Evolutionary conservation across 495 filamentous ascomycete genomes (phyloP), one percentile per base, ranked within the genome.

Genomic region (Lepidopterella palustris): DNA sequence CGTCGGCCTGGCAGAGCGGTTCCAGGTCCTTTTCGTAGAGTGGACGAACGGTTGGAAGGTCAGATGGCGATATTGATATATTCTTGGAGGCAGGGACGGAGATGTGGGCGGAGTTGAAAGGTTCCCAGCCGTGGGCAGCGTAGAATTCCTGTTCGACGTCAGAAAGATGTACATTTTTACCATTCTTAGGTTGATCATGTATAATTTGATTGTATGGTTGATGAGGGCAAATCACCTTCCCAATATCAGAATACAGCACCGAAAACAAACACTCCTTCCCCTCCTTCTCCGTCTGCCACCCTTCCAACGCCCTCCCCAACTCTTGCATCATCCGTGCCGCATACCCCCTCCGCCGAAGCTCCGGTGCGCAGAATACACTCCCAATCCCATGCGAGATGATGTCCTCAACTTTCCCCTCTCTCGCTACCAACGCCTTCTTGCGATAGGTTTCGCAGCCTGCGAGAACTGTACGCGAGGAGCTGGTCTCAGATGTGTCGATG

Each of bases 241-340:
- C 93, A 66, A 98, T 96, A 71, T 98, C 93, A 9, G 92, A 97
- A 73, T 86, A 98, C 29, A 98, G 73, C 24, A 92, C 82, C 8
- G 86, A 86, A 68, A 88, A 90, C 20, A 83, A 58, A 13, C 72
- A 71, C 23, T 70, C 70, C 53, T 71, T 66, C 18, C 72, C 69
- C 5, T 76, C 77, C n/a, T n/a, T n/a, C n/a, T n/a, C 32, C 45
- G 66, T 66, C 57, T 82, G 75, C 78, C 78, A 82, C 13, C 65
- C 78, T 66, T 80, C 73, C 47, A 85, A 71, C 63, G 72, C 78
- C 62, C 62, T 74, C 54, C 74, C 82, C n/a, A 84, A 53, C 63
- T 84, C 82, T 47, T 77, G 73, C 62, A 88, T 74, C 84, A 89
- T 84, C 42, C 90, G 76, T 54, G 79, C 80, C 0, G 89, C 90